Percentiles rank a stretch among this genome's conserved stretches.
phyloP scores from a whole-genome alignment of 2,329 filamentous ascomycete species.

The Ophiocordyceps camponoti-rufipedis region DNA sequence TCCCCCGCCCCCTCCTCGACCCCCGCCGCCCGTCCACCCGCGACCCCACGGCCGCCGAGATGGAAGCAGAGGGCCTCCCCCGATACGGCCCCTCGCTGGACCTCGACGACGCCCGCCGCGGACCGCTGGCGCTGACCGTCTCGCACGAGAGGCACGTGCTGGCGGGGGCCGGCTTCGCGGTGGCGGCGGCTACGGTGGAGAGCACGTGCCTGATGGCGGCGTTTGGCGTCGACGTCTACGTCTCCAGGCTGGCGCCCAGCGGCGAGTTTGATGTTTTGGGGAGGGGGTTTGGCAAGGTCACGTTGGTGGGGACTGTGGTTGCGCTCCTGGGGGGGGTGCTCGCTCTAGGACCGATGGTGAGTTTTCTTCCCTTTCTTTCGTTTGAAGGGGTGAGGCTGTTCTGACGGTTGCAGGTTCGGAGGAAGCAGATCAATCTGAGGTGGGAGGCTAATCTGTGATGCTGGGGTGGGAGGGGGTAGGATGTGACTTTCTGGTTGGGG shows the following conservation, averaged over 20 bases:
- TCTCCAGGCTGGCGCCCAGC: constrained; percentile 71
- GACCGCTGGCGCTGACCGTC: constrained; percentile 16
- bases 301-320: constrained; percentile 66
- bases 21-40: constrained; percentile 72
- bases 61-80: constrained; percentile 60
- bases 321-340: constrained; percentile 62
- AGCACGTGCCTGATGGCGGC: constrained; percentile 83
- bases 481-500: neutral
- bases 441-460: constrained; percentile 29
- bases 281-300: constrained; percentile 82
- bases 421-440: constrained; percentile 49
- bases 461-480: too few relatives aligned
- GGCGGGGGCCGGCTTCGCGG: constrained; percentile 55
- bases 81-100: constrained; percentile 62
- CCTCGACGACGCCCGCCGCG: constrained; percentile 56
- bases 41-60: constrained; percentile 62
- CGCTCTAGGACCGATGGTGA: constrained; percentile 70
- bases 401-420: constrained; percentile 24
- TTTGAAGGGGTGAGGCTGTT: too few relatives aligned
- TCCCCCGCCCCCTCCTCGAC: constrained; percentile 65
- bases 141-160: constrained; percentile 70
- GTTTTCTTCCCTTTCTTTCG: constrained; percentile 13
- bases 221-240: constrained; percentile 78
- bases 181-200: constrained; percentile 65
- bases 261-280: constrained; percentile 82